phyloP scores from a whole-genome alignment of 73 alveolate genomes.

The Urostyla sp. region DNA sequence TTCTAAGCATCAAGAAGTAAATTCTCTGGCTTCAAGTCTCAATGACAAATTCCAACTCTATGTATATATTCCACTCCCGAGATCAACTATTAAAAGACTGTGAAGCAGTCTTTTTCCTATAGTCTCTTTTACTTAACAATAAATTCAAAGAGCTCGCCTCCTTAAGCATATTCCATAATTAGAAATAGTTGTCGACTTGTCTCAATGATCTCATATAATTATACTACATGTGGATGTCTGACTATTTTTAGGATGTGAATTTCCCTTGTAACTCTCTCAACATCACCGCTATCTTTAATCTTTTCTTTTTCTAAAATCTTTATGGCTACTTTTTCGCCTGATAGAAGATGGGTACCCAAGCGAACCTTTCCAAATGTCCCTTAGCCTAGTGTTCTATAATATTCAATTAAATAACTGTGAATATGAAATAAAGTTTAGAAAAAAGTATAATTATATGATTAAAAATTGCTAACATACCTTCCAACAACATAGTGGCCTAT shows the following conservation, averaged over 20 bases:
- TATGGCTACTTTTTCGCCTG: constrained; percentile 66
- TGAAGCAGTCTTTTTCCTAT: constrained; percentile 84
- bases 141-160: constrained; percentile 95
- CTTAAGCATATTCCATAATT: constrained; percentile 93
- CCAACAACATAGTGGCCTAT: constrained; percentile 36
- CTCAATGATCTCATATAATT: constrained; percentile 81
- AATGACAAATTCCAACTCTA: constrained; percentile 65
- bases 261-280: constrained; percentile 62
- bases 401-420: no score
- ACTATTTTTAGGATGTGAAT: constrained; percentile 51
- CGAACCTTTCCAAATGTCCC: constrained; percentile 66
- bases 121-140: constrained; percentile 84
- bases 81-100: constrained; percentile 80
- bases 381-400: constrained; percentile 22
- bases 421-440: no score
- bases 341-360: constrained; percentile 54
- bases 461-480: neutral
- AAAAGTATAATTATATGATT: neutral
- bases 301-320: constrained; percentile 58
- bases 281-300: constrained; percentile 40
- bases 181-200: constrained; percentile 80
- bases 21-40: constrained; percentile 88
- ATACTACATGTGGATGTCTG: constrained; percentile 47
- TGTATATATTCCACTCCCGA: constrained; percentile 90
- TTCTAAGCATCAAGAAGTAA: constrained; percentile 80